phyloP scores from a whole-genome alignment of 176 grass and related monocot genomes.

The Musa troglodytarum region DNA sequence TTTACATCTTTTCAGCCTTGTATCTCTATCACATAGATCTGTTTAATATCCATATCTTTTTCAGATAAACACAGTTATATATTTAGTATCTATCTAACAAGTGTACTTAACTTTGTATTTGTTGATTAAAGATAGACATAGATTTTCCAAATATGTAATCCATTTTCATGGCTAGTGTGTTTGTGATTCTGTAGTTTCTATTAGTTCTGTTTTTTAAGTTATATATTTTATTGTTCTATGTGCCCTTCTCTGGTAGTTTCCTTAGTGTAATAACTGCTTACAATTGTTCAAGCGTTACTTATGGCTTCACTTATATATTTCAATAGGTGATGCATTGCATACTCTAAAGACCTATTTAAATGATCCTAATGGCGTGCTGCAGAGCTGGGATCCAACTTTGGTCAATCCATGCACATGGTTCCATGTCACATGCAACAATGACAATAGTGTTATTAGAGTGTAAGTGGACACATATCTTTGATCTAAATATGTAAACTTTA shows the following conservation, averaged over 20 bases:
- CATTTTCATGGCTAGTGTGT: background rate
- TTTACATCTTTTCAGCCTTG: too few relatives aligned
- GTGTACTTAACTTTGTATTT: background rate
- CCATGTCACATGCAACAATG: background rate
- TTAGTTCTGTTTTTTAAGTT: background rate
- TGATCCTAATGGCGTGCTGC: background rate
- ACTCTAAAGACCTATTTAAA: constrained; percentile 1
- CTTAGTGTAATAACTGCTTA: background rate
- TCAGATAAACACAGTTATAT: too few relatives aligned
- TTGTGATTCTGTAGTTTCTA: background rate
- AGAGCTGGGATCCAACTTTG: constrained; percentile 3
- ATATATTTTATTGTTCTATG: background rate
- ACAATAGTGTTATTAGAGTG: constrained; percentile 2
- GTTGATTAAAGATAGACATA: background rate
- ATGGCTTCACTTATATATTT: background rate
- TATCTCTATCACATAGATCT: too few relatives aligned
- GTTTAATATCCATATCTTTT: too few relatives aligned
- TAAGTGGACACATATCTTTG: background rate
- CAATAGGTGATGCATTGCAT: background rate
- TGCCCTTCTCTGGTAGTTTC: too few relatives aligned
- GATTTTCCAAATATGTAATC: background rate
- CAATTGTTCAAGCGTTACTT: background rate
- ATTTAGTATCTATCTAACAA: too few relatives aligned
- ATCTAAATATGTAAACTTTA: background rate
- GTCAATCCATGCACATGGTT: constrained; percentile 8